These are phyloP conservation scores for Naganishia vaughanmartiniae DNA, from an alignment of 768 basidiomycete genomes.

Conservation along the genomic window DNA sequence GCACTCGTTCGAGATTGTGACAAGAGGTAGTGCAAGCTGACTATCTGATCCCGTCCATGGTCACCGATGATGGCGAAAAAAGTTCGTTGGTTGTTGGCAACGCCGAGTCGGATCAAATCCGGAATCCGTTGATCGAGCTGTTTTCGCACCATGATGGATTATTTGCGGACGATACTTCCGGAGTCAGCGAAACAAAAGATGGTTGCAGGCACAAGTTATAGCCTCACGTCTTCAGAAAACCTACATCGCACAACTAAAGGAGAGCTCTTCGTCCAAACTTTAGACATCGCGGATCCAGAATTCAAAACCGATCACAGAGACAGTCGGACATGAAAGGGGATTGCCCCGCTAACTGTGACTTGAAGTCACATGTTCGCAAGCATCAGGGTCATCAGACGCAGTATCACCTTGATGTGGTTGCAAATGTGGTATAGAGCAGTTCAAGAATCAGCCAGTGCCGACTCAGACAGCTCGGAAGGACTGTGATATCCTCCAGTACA, in stretches of 20 bases:
- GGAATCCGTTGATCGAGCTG: constrained; percentile 86
- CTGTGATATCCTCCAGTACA: too few species aligned
- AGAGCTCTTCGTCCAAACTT: constrained; percentile 3
- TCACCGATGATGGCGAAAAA: constrained; percentile 97
- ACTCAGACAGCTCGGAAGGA: too few species aligned
- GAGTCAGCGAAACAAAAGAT: not conserved
- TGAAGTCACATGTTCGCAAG: not conserved
- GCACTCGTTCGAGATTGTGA: constrained; percentile 87
- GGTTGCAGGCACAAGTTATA: not conserved
- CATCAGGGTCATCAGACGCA: not conserved
- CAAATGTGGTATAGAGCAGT: too few species aligned
- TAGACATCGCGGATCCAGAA: not conserved
- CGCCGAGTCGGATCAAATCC: constrained; percentile 86
- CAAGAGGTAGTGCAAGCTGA: constrained; percentile 91
- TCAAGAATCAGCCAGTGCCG: too few species aligned
- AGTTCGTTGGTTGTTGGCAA: constrained; percentile 84
- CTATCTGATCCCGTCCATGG: constrained; percentile 86
- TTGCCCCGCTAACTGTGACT: not conserved
- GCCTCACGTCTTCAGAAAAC: not conserved
- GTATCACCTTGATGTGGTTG: too few species aligned
- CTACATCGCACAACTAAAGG: not conserved
- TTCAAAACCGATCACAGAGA: not conserved
- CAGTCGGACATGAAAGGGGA: not conserved
- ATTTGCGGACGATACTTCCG: too few species aligned
- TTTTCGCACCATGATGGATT: constrained; percentile 49